Evolutionary conservation across 306 rosid genomes (phyloP).

Genomic region (Sindora glabra): DNA sequence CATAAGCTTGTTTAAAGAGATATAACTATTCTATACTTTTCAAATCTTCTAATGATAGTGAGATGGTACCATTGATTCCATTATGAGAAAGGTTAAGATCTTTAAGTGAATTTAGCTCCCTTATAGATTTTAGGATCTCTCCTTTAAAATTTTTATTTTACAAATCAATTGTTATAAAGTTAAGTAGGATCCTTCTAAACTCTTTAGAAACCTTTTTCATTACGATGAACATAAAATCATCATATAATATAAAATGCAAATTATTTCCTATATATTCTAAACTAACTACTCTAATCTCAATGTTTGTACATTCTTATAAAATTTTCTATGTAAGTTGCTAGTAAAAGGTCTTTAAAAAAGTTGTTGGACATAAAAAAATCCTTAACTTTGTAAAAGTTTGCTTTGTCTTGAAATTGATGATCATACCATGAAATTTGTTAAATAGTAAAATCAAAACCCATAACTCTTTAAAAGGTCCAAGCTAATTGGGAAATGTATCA

Average conservation of each 20-base stretch:
- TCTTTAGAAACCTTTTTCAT: not conserved
- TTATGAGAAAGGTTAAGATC: too few relatives aligned
- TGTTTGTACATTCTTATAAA: too few relatives aligned
- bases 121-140: too few relatives aligned
- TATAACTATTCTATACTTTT: too few relatives aligned
- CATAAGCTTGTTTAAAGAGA: too few relatives aligned
- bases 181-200: not conserved
- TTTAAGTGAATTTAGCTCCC: too few relatives aligned
- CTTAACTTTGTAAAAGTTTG: conserved; percentile 7
- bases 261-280: not conserved
- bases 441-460: conserved; percentile 24
- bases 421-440: conserved; percentile 26
- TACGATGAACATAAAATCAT: not conserved
- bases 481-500: conserved; percentile 21
- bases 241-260: not conserved
- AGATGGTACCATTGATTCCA: too few relatives aligned
- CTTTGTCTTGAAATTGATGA: not conserved
- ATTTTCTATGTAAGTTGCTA: too few relatives aligned
- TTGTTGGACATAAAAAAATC: conserved; percentile 19
- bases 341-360: too few relatives aligned
- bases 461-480: conserved; percentile 12
- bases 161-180: too few relatives aligned
- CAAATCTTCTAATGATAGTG: too few relatives aligned
- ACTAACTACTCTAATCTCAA: not conserved
- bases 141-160: too few relatives aligned